A percentile compares a stretch with the other conserved stretches of the same genome.
phyloP scores from a whole-genome alignment of 2,329 filamentous ascomycete species.

The Purpureocillium takamizusanense region DNA sequence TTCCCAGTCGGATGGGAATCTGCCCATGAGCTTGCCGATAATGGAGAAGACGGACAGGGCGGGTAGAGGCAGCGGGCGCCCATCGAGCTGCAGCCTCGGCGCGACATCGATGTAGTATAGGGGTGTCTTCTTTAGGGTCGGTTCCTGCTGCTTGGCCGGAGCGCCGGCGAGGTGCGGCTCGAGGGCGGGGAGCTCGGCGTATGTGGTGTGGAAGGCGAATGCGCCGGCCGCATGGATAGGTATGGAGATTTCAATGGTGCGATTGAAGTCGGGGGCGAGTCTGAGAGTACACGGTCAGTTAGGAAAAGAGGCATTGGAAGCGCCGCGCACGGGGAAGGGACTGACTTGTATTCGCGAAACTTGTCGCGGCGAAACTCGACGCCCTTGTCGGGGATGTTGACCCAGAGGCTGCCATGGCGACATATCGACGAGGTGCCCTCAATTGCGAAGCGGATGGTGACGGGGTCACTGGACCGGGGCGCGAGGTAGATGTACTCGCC shows the following conservation, averaged over 20 bases:
- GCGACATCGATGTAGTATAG: constrained; percentile 92
- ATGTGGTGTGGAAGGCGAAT: constrained; percentile 91
- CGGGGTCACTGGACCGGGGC: constrained; percentile 61
- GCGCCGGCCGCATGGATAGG: constrained; percentile 76
- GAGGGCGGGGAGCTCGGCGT: constrained; percentile 71
- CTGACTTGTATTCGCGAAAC: constrained; percentile 86
- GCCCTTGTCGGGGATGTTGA: constrained; percentile 80
- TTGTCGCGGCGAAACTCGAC: constrained; percentile 65
- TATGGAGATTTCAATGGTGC: constrained; percentile 81
- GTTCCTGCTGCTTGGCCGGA: constrained; percentile 24
- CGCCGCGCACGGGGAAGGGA: constrained; percentile 5
- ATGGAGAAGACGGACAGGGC: constrained; percentile 87
- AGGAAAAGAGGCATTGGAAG: not conserved
- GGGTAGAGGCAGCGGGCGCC: constrained; percentile 67
- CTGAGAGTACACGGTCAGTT: constrained; percentile 31
- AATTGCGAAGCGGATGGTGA: constrained; percentile 80
- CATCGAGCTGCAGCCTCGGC: constrained; percentile 67
- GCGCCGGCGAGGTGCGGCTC: constrained; percentile 16
- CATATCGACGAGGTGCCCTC: constrained; percentile 95
- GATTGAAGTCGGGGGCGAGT: constrained; percentile 85
- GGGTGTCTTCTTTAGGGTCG: constrained; percentile 53
- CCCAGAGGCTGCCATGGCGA: constrained; percentile 87
- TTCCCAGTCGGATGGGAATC: constrained; percentile 84
- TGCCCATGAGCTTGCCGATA: constrained; percentile 97
- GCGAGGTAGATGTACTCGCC: constrained; percentile 90